phyloP scores from a whole-genome alignment of 2,329 filamentous ascomycete species.

The Stagonosporopsis cucurbitacearum region DNA sequence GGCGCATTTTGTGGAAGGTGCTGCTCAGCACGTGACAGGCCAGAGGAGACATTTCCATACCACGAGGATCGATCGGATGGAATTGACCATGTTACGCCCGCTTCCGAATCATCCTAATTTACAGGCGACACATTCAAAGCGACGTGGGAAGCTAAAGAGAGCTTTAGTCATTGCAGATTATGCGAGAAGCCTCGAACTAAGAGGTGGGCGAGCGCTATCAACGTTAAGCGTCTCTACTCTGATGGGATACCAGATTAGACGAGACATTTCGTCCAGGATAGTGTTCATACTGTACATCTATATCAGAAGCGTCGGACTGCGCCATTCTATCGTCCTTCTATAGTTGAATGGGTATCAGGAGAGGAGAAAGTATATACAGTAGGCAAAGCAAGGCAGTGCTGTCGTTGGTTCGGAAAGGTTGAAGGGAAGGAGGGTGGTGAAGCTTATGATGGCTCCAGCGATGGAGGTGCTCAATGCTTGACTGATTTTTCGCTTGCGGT shows the following conservation, averaged over 20 bases:
- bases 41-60: too few species aligned
- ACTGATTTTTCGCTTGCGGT: neutral
- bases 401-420: neutral
- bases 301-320: neutral
- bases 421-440: neutral
- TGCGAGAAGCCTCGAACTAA: too few species aligned
- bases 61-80: too few species aligned
- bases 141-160: too few species aligned
- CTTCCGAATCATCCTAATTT: too few species aligned
- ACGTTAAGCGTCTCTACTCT: neutral
- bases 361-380: slow-evolving; percentile 33
- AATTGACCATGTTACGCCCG: too few species aligned
- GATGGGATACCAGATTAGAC: neutral
- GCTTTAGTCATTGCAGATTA: too few species aligned
- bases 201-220: too few species aligned
- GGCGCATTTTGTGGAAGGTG: too few species aligned
- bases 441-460: neutral
- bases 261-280: neutral
- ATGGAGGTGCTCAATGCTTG: neutral
- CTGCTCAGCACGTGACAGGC: too few species aligned
- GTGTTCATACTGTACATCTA: slow-evolving; percentile 7
- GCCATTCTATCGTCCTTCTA: slow-evolving; percentile 8
- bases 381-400: neutral
- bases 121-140: too few species aligned
- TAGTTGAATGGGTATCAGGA: slow-evolving; percentile 42